These are phyloP conservation scores for Rugonectria rugulosa DNA, from an alignment of 2,329 filamentous ascomycete genomes.

Conservation along the genomic window DNA sequence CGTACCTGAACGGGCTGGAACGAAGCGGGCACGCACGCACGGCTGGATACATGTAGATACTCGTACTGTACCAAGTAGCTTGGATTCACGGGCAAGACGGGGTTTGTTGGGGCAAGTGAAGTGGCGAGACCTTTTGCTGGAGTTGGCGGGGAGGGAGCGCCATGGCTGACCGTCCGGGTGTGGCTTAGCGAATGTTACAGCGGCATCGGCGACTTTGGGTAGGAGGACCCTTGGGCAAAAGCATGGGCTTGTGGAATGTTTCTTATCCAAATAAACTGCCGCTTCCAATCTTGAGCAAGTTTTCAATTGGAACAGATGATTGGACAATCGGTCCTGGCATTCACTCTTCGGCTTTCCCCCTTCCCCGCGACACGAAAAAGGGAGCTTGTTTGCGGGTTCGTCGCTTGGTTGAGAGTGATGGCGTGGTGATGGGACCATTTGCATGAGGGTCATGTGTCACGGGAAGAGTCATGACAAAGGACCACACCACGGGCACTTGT, in stretches of 20 bases:
- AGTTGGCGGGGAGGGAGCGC: too few relatives aligned
- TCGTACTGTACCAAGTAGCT: too few relatives aligned
- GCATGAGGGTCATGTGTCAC: slow-evolving; percentile 26
- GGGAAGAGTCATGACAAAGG: slow-evolving; percentile 10
- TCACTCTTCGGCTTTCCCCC: too few relatives aligned
- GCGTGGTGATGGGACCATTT: slow-evolving; percentile 23
- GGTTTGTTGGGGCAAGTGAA: slow-evolving; percentile 8
- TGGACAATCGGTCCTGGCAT: slow-evolving; percentile 5
- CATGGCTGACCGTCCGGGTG: too few relatives aligned
- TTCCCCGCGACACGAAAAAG: too few relatives aligned
- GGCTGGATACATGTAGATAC: too few relatives aligned
- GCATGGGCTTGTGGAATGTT: not conserved
- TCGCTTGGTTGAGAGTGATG: not conserved
- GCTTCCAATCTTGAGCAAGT: not conserved
- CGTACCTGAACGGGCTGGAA: slow-evolving; percentile 22
- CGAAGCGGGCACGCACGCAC: slow-evolving; percentile 16
- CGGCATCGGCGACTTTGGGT: not conserved
- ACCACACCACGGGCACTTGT: slow-evolving; percentile 2
- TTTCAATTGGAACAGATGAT: slow-evolving; percentile 6
- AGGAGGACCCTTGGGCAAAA: too few relatives aligned
- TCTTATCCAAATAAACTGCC: too few relatives aligned
- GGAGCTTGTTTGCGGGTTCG: not conserved
- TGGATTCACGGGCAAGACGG: too few relatives aligned
- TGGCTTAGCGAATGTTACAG: not conserved
- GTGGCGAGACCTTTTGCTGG: not conserved